A percentile compares a stretch with the other conserved stretches of the same genome.
phyloP scores from a whole-genome alignment of 306 rosid genomes.

The Gastrolobium bilobum region DNA sequence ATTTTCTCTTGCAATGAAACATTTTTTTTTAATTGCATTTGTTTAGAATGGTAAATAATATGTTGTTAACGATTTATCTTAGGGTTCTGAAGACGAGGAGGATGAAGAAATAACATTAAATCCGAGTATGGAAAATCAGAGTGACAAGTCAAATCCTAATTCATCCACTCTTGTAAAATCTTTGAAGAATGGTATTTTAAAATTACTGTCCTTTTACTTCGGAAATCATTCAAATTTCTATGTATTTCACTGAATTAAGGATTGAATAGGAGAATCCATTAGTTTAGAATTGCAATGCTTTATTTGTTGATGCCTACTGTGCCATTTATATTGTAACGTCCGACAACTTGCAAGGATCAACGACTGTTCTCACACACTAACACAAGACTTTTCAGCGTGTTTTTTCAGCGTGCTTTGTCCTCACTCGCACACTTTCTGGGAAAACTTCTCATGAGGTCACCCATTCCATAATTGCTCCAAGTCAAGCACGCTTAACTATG shows the following conservation, averaged over 20 bases:
- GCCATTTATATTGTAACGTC: too few relatives aligned
- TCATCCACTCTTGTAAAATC: conserved; percentile 27
- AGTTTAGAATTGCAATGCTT: neutral
- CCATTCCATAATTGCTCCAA: too few relatives aligned
- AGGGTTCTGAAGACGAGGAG: conserved; percentile 73
- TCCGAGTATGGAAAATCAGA: conserved; percentile 69
- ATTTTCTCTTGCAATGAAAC: neutral
- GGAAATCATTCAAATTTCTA: too few relatives aligned
- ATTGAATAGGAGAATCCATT: neutral
- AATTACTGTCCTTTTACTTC: neutral
- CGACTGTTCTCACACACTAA: too few relatives aligned
- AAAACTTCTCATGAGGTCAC: too few relatives aligned
- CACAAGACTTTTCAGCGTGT: too few relatives aligned
- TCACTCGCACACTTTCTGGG: too few relatives aligned
- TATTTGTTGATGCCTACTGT: neutral
- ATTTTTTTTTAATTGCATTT: neutral
- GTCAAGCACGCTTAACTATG: too few relatives aligned
- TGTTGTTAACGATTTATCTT: neutral
- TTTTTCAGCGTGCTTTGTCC: too few relatives aligned
- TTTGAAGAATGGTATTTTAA: conserved; percentile 52
- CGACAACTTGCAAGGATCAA: too few relatives aligned
- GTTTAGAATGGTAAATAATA: neutral
- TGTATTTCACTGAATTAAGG: neutral
- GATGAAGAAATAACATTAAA: conserved; percentile 62
- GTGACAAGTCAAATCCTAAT: conserved; percentile 57